Conservation (phyloP, 2,329 filamentous ascomycete species). For the Fusarium praegraminearum region DNA sequence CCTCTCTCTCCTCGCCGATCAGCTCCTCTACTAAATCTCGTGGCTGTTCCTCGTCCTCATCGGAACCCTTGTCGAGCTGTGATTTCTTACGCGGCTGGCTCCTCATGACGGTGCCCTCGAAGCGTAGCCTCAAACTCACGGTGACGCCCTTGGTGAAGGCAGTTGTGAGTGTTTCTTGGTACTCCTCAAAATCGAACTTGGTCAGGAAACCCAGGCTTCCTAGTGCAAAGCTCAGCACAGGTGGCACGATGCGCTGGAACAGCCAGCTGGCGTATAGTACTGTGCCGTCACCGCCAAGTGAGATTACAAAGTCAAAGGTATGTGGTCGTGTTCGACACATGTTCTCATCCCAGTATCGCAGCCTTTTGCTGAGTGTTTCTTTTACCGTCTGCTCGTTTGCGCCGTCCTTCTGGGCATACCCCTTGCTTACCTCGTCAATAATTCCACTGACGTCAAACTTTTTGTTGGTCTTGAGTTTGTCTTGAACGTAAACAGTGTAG, state of each 20-base stretch:
- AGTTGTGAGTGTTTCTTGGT: constrained; percentile 74
- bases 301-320: constrained; percentile 93
- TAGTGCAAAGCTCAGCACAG: constrained; percentile 89
- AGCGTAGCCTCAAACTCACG: constrained; percentile 86
- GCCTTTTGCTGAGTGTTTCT: constrained; percentile 60
- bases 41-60: constrained; percentile 54
- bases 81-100: constrained; percentile 64
- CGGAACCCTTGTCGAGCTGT: constrained; percentile 39
- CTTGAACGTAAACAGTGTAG: constrained; percentile 87
- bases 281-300: constrained; percentile 94
- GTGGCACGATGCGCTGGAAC: constrained; percentile 94
- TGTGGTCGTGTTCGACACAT: constrained; percentile 84
- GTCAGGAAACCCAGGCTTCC: constrained; percentile 95
- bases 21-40: constrained; percentile 89
- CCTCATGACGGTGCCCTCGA: constrained; percentile 95
- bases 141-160: constrained; percentile 87
- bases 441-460: constrained; percentile 80
- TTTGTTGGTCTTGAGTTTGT: constrained; percentile 76
- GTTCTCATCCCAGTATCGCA: constrained; percentile 86
- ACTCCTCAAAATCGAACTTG: constrained; percentile 91
- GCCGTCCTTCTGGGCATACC: constrained; percentile 55
- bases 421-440: constrained; percentile 67
- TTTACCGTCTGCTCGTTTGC: constrained; percentile 52
- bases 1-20: constrained; percentile 85
- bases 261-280: constrained; percentile 97